Base-by-base conservation (phyloP, 2,329 filamentous ascomycete species). In the Cryphonectria parasitica region DNA sequence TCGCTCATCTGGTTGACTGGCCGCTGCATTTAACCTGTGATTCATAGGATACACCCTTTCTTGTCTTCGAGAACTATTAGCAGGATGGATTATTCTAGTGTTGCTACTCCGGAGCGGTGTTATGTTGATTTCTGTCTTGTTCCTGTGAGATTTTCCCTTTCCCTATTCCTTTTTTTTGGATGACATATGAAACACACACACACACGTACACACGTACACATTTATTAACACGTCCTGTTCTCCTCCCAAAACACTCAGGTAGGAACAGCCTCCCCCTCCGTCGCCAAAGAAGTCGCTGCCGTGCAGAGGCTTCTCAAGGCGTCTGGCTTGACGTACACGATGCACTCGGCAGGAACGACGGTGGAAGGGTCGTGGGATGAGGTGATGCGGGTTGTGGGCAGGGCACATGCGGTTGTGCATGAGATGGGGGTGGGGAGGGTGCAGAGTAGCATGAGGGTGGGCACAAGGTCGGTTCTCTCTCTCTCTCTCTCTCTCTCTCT, bases 331-430 rank as follows among this genome's bases (percentile, higher is more conserved):
- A 90, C 89, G 74, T 95, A 95, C 79, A 90, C 88, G 63, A 96
- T 98, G 93, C 95, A 98, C 82, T 95, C 93, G 36, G 95, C 94
- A 2, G 96, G 95, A 17, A 98, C 95, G 0, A 98, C 95, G 0
- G 88, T 98, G 69, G 95, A 98, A 83, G 96, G 95, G 2, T 87
- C 90, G 56, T 98, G 96, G 95, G 92, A 97, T 74, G 89, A 92
- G 43, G 94, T 97, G 71, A 94, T 97, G 87, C 85, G 84, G 69
- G 86, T 95, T 39, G 92, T 97, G 75, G 94, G 94, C n/a, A 92
- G 95, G 82, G 93, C 92, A 3, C 94, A 97, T 82, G 87, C 87
- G 0, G 83, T 93, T 63, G 88, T 97, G 31, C 94, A 97, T 78
- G 82, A 89, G 72, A 87, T 89, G 72, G 94, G 94, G n/a, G 88